Evolutionary conservation across 2,329 filamentous ascomycete genomes (phyloP), one percentile per base, ranked within the genome.

Genomic region (Elsinoe fawcettii): DNA sequence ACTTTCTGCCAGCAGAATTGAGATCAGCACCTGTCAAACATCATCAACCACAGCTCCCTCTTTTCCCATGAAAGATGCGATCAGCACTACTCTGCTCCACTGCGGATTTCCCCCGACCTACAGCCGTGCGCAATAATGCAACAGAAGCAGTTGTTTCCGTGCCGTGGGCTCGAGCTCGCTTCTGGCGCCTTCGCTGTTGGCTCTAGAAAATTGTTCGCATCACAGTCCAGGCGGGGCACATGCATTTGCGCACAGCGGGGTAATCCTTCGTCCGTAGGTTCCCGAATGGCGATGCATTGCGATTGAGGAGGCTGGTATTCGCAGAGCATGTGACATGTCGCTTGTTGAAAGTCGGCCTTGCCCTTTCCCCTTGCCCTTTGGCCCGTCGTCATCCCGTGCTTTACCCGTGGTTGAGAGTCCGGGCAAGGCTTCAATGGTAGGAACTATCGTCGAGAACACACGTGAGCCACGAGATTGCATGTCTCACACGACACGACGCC

Each of bases 21-120:
- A 49, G 44, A 49, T 53, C 49, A 53, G 27, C 32, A 20, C 49
- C 49, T 53, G 49, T 53, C 49, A 53, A 37, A 37, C 32, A 37
- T 22, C 11, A 3, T 53, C 49, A 37, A 53, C 49, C 49, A 53
- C 27, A 39, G 49, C 46, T 51, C 46, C n/a, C 9, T 25, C 16
- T 32, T 22, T 32, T 32, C 22, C 22, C 27, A 32, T 34, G 14
- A n/a, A 39, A 20, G 18, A 39, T 30, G 32, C 11, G 49, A 53
- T 37, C 32, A 34, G 8, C 34, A n/a, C 5, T 12, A 14, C 9
- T 37, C 9, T 5, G 11, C 34, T 37, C 34, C 34, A 37, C 11
- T 37, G 14, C 18, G 49, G 30, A 23, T 2, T 37, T 25, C 18
- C 49, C 49, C 49, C 32, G n/a, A 39, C 22, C 9, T 4, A 5